These are phyloP conservation scores for Omphalotus olearius DNA, from an alignment of 1,284 basidiomycete genomes.

Conservation along the genomic window DNA sequence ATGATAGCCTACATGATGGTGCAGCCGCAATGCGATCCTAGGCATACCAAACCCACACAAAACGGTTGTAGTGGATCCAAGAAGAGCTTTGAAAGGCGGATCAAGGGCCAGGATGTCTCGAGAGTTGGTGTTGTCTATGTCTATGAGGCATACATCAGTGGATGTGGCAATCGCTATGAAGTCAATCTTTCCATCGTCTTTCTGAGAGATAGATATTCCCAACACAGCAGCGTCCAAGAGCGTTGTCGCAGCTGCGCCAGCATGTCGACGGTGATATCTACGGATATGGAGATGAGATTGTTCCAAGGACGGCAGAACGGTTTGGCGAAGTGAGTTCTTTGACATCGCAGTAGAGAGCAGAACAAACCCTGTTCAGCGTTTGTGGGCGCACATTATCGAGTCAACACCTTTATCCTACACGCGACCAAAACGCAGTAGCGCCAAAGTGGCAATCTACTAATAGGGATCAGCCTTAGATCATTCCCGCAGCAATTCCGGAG, in stretches of 20 bases:
- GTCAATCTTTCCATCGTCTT: not conserved
- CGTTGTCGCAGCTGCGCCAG: not conserved
- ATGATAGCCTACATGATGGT: constrained; percentile 19
- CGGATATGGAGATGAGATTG: not conserved
- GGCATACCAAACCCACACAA: constrained; percentile 32
- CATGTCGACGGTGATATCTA: not conserved
- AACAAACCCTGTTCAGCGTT: not conserved
- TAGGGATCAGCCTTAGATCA: too few relatives aligned
- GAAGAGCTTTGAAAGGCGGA: not conserved
- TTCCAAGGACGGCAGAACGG: not conserved
- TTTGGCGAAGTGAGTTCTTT: not conserved
- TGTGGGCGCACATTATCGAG: too few relatives aligned
- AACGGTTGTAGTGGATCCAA: constrained; percentile 1
- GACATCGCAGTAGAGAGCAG: not conserved
- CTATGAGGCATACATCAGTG: not conserved
- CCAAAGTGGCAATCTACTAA: too few relatives aligned
- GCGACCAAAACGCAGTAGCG: too few relatives aligned
- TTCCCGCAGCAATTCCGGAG: too few relatives aligned
- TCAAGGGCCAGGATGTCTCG: not conserved
- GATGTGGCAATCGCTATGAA: constrained; percentile 2
- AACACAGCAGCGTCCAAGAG: not conserved
- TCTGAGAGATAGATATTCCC: constrained; percentile 9
- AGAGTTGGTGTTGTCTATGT: not conserved
- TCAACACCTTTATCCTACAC: too few relatives aligned
- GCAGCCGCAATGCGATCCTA: constrained; percentile 24